Conservation (phyloP, 257 asterid species). For the Dorcoceras hygrometricum region DNA sequence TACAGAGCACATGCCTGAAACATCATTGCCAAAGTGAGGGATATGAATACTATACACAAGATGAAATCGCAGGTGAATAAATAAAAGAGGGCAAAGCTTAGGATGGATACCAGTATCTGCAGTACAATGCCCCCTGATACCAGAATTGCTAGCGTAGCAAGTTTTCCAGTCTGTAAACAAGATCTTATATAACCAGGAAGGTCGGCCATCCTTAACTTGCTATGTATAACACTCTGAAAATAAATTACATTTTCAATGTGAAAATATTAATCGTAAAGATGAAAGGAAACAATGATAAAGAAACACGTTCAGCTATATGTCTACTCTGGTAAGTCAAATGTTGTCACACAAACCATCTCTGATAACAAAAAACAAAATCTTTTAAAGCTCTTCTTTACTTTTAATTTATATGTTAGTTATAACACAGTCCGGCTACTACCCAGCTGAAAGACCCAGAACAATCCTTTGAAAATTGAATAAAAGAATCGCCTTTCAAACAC, state of each 20-base stretch:
- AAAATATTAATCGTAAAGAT: conserved; percentile 10
- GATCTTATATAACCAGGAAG: conserved; percentile 66
- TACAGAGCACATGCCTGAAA: conserved; percentile 90
- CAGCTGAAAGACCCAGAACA: not conserved
- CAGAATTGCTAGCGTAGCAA: conserved; percentile 79
- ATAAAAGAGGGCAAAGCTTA: conserved; percentile 9
- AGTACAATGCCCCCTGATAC: conserved; percentile 91
- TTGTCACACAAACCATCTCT: not conserved
- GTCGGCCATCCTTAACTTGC: conserved; percentile 60
- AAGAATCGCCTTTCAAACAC: not conserved
- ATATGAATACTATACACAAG: conserved; percentile 21
- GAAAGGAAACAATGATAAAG: conserved; percentile 13
- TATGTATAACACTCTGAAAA: conserved; percentile 27
- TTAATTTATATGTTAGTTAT: too few species aligned
- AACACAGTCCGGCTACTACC: not conserved
- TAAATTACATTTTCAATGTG: conserved; percentile 1
- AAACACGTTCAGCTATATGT: conserved; percentile 16
- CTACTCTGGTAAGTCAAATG: not conserved
- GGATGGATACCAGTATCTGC: conserved; percentile 68
- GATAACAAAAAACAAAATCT: conserved; percentile 4
- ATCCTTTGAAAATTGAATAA: not conserved
- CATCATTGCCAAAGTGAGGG: conserved; percentile 25
- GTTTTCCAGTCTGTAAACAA: conserved; percentile 81
- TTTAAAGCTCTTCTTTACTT: not conserved
- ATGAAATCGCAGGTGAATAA: conserved; percentile 19